Base-by-base conservation (phyloP, 169 alveolate genomes). In the Amoebophrya sp. region DNA sequence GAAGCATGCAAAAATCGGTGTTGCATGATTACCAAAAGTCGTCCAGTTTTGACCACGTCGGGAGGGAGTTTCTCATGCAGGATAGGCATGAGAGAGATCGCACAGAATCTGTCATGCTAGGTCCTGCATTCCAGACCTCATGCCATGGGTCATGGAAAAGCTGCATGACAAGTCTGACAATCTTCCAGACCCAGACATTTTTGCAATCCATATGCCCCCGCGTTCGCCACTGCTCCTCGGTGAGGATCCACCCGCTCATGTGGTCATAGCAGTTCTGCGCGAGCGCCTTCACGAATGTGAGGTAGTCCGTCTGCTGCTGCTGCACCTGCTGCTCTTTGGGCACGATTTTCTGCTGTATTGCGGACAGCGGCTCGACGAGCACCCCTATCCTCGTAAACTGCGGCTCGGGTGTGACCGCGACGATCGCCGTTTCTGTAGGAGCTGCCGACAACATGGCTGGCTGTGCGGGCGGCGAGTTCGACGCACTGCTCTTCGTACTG, bases 241-340 rank as follows among this genome's bases (percentile, higher is more conserved):
- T 66, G 83, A 66, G 83, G 0, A 66, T 66, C 83, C 83, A 66
- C 83, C 83, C 83, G 35, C 83, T 66, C 83, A 66, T 66, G 83
- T 66, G 83, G 83, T 66, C 35, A 25, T 66, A 66, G 35, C 83
- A 66, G 32, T n/a, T 66, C 32, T 66, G 39, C 35, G 83, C 83
- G 10, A 66, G 83, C 83, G 83, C 83, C 18, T 66, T 66, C 83
- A 66, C 83, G 83, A 66, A 66, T 0, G 35, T 25, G 10, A 66
- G 29, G 83, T 66, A 66, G 83, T 66, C 83, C 29, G 29, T 25
- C 83, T 7, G 32, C 83, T 66, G 29, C 12, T 7, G 35, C 1
- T 2, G 7, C 83, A 66, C 38, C 83, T 66, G 39, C 35, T 18
- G 39, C 18, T 66, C 83, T 25, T 66, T 66, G 7, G 83, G 83